Base-by-base conservation (phyloP, 2,329 filamentous ascomycete genomes). In the Neofusicoccum ribis region DNA sequence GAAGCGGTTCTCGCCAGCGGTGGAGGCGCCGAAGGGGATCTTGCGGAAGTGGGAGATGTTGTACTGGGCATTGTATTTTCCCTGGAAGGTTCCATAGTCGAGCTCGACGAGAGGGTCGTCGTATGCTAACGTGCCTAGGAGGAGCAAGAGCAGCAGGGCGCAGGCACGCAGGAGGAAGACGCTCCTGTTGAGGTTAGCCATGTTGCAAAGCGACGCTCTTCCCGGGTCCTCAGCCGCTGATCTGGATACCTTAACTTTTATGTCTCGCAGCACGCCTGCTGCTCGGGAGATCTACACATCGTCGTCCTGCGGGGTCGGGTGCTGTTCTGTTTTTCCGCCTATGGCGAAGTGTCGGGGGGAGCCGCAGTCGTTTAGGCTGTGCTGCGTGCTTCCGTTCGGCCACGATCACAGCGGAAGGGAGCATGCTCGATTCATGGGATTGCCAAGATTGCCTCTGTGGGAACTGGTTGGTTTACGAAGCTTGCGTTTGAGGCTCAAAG, bases 11-110 rank as follows among this genome's bases (percentile, higher is more conserved):
- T 80, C 71, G 1, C 85, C 85, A 12, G 80, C 76, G 14, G 87
- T 86, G 1, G 87, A 84, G 12, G 85, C 84, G 5, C 84, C 86
- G 69, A 85, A 89, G 15, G 86, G 86, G 56, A 89, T 87, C 69
- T 84, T 87, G 67, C 82, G 83, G 75, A 82, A 88, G 74, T 87
- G 86, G 31, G 81, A 84, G 47, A 88, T 81, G 69, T 88, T 86
- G 70, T 87, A 87, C 2, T 72, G 69, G 8, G 75, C 67, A 17
- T 81, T 81, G 68, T 85, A 85, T 51, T 81, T 80, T 17, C 86
- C 85, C 68, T 81, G 76, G 67, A 88, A 86, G 17, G 76, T 80
- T 34, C 72, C 73, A 56, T 78, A 78, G 65, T 74, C 70, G 27
- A 78, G 73, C 11, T 67, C 58, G n/a, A 75, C 70, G 7, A 70